Evolutionary conservation across 2,329 filamentous ascomycete genomes (phyloP), one percentile per base, ranked within the genome.

Genomic region (Pseudogymnoascus sp.): DNA sequence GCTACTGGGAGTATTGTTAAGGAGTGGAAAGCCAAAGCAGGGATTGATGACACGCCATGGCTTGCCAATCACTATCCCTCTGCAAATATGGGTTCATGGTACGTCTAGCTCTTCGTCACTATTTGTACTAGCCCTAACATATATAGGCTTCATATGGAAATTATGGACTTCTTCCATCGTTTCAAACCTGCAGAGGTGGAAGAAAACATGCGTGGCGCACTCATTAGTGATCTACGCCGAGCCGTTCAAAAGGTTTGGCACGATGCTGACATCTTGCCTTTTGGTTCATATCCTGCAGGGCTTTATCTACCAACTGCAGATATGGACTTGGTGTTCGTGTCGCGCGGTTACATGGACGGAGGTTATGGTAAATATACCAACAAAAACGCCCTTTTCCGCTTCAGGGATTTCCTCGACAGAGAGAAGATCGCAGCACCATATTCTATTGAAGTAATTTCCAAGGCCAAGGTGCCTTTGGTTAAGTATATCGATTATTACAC

Each of bases 201-300:
- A 75, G 82, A 92, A 65, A 78, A 81, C 2, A 85, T 96, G 62
- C 90, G 95, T 8, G 76, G 81, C 18, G 83, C 89, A 55, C 78
- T 99, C 12, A 81, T 97, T 35, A 76, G 84, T 2, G 86, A 91
- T 16, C 79, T 97, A 1, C 80, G 85, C 59, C 71, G 73, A 16
- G 80, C 81, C 2, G 81, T 96, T 70, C 80, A 79, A 63, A 78
- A 74, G 12, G 78, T 79, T 59, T 88, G 86, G 69, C 75, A 78
- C 11, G 83, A 85, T 55, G 85, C 87, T 9, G 80, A 87, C 59
- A 79, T 97, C 6, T 79, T 83, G 35, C 81, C 88, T 8, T 99
- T 99, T 73, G 95, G 95, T n/a, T 97, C 95, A 0, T 99, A 93
- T 75, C 93, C 91, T 68, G 91, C 91, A 2, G 91, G 90, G 8